A percentile compares a stretch with the other conserved stretches of the same genome.
These are phyloP conservation scores for Penicillium sclerotiorum DNA, from an alignment of 2,329 filamentous ascomycete genomes.

Conservation along the genomic window DNA sequence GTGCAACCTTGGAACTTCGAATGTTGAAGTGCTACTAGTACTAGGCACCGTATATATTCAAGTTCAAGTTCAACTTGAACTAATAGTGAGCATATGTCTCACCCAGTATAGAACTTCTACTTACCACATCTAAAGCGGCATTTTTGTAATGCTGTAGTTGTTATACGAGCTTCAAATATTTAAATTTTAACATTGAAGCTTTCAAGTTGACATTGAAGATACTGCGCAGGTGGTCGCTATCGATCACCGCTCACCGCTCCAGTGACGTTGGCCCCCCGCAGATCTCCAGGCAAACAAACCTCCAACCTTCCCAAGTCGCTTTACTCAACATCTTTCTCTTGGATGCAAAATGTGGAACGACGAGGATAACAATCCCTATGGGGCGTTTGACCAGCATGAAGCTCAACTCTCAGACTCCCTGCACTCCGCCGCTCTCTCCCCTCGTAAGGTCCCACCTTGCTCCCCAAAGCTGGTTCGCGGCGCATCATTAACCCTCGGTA, in stretches of 20 bases:
- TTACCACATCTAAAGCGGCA: too few relatives aligned
- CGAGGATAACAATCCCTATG: conserved; percentile 98
- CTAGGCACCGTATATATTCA: too few relatives aligned
- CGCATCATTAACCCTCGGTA: conserved; percentile 17
- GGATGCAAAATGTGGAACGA: conserved; percentile 86
- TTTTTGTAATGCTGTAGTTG: too few relatives aligned
- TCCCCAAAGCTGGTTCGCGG: background rate
- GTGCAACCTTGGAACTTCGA: too few relatives aligned
- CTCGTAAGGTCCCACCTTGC: conserved; percentile 52
- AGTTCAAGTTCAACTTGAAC: too few relatives aligned
- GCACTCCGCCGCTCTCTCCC: conserved; percentile 56
- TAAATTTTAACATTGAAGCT: too few relatives aligned
- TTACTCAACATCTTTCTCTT: background rate
- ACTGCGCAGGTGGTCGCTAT: too few relatives aligned
- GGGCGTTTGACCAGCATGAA: conserved; percentile 87
- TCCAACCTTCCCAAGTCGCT: conserved; percentile 5
- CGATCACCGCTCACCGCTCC: conserved; percentile 5
- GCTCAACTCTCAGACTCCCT: conserved; percentile 71
- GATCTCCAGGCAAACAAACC: conserved; percentile 24
- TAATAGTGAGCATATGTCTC: too few relatives aligned
- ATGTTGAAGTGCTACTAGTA: too few relatives aligned
- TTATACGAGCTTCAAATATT: too few relatives aligned
- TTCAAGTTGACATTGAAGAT: too few relatives aligned
- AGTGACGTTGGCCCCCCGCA: conserved; percentile 28
- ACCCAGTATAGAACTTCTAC: too few relatives aligned